Conservation (phyloP, 106 monocot species). For the Dactylorhiza incarnata region DNA sequence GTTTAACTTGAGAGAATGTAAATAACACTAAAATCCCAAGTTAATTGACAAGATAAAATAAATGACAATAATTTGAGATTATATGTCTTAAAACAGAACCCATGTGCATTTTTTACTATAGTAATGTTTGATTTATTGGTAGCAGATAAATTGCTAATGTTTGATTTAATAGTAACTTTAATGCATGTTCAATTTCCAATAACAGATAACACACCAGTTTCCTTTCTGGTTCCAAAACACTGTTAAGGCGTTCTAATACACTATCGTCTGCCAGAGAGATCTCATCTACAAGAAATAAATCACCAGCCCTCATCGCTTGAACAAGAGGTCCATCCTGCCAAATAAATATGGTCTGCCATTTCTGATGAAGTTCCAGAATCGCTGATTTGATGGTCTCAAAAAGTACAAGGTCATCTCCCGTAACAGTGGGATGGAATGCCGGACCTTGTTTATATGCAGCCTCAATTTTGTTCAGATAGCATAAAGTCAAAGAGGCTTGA, state of each 20-base stretch:
- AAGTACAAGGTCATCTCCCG: conserved; percentile 30
- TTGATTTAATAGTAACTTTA: background rate
- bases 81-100: background rate
- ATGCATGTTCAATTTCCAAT: background rate
- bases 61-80: too few species aligned
- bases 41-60: too few species aligned
- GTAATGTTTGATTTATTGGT: background rate
- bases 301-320: conserved; percentile 87
- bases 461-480: conserved; percentile 27
- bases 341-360: conserved; percentile 71
- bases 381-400: conserved; percentile 40
- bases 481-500: conserved; percentile 41
- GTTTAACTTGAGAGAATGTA: too few species aligned
- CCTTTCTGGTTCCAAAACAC: conserved; percentile 90
- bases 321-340: conserved; percentile 99
- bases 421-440: conserved; percentile 18
- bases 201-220: conserved; percentile 44
- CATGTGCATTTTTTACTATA: background rate
- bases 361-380: conserved; percentile 34
- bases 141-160: background rate
- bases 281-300: conserved; percentile 90
- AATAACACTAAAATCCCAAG: too few species aligned
- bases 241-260: conserved; percentile 93
- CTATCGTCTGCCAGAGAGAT: conserved; percentile 99
- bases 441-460: conserved; percentile 11